Conservation (phyloP, 2,329 filamentous ascomycete species). For the Lithohypha guttulata region DNA sequence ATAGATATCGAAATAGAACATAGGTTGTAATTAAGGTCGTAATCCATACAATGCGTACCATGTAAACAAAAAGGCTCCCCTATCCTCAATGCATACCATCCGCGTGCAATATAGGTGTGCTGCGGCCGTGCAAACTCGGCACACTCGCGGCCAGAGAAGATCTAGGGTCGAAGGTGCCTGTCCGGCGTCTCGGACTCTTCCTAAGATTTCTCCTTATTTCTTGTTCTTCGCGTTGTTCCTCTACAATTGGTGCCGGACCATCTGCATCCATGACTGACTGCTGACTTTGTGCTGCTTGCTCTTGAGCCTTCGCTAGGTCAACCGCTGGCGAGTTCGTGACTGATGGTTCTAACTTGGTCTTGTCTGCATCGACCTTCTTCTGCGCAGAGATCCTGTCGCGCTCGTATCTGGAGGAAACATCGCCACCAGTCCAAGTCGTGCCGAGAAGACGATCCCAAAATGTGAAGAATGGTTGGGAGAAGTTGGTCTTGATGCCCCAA, state of each 20-base stretch:
- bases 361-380: constrained; percentile 44
- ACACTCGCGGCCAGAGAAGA: constrained; percentile 24
- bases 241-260: constrained; percentile 28
- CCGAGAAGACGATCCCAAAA: constrained; percentile 81
- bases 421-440: constrained; percentile 70
- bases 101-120: constrained; percentile 21
- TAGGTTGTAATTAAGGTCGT: constrained; percentile 1
- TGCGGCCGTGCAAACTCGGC: constrained; percentile 22
- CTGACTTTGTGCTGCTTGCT: constrained; percentile 31
- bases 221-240: constrained; percentile 33
- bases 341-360: constrained; percentile 23
- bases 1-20: too few species aligned
- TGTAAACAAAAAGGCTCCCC: too few species aligned
- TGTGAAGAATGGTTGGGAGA: constrained; percentile 56
- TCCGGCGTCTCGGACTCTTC: constrained; percentile 22
- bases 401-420: constrained; percentile 49
- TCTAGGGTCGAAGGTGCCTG: constrained; percentile 23
- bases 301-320: constrained; percentile 24
- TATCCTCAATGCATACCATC: constrained; percentile 20
- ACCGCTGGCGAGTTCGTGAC: constrained; percentile 22
- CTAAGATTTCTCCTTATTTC: constrained; percentile 20
- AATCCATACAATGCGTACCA: not conserved
- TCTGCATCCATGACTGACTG: constrained; percentile 32
- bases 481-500: constrained; percentile 80
- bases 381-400: constrained; percentile 45